Percentiles rank a stretch among this genome's conserved stretches.
Evolutionary conservation across 2,329 filamentous ascomycete species (phyloP).

Genomic region (Drechslera avenae): DNA sequence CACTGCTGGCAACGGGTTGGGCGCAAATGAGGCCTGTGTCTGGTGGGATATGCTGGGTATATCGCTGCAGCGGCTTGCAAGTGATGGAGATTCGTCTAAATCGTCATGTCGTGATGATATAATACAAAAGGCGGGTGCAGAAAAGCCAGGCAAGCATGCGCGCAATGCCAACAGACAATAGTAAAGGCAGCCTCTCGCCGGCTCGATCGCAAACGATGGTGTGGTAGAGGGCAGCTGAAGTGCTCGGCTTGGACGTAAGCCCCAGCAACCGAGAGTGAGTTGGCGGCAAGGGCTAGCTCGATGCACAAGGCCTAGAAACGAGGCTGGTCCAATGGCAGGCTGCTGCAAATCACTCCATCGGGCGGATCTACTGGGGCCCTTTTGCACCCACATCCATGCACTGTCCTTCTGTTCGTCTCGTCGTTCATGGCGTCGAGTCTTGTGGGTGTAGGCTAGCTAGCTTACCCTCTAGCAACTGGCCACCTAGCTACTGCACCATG

Average conservation of each 20-base stretch:
- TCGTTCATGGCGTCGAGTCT: not conserved
- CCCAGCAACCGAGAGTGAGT: constrained; percentile 12
- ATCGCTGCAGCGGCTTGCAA: constrained; percentile 27
- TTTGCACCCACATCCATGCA: constrained; percentile 2
- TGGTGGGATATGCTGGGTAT: constrained; percentile 31
- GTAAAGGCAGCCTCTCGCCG: constrained; percentile 24
- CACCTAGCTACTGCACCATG: no score
- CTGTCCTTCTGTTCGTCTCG: not conserved
- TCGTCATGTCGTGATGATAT: constrained; percentile 24
- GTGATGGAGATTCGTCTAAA: constrained; percentile 24
- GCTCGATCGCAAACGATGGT: constrained; percentile 22
- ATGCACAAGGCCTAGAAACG: constrained; percentile 10
- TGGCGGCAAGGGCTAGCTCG: constrained; percentile 15
- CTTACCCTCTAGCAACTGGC: no score
- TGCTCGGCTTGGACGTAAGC: constrained; percentile 16
- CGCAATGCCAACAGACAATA: constrained; percentile 24
- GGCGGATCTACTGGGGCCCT: constrained; percentile 12
- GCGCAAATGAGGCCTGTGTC: constrained; percentile 24
- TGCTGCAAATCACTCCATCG: constrained; percentile 14
- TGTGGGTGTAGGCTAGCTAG: no score
- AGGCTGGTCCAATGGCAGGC: constrained; percentile 15
- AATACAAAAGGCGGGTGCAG: constrained; percentile 21
- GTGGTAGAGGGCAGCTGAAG: constrained; percentile 32
- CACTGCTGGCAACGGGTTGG: constrained; percentile 21
- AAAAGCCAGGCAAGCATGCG: constrained; percentile 18